Evolutionary conservation across 2,329 filamentous ascomycete genomes (phyloP).

Genomic region (Fusarium denticulatum): DNA sequence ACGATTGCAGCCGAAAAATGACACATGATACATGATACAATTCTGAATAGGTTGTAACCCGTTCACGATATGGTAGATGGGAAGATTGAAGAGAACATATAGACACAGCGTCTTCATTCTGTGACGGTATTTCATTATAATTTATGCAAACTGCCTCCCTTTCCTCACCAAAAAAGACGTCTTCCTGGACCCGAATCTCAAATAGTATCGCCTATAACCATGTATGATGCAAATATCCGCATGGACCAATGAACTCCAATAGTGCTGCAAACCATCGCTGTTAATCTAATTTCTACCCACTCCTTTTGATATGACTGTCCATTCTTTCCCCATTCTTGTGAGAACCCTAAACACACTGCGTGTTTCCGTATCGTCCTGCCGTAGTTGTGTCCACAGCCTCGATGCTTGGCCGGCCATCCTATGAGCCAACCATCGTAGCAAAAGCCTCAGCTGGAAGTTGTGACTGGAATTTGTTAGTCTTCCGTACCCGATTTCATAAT

Average conservation of each 20-base stretch:
- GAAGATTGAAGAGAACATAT: neutral
- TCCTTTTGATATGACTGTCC: neutral
- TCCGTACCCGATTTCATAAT: neutral
- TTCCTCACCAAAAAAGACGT: constrained; percentile 1
- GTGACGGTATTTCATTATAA: constrained; percentile 26
- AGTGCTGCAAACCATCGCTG: constrained; percentile 32
- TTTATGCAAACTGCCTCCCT: constrained; percentile 27
- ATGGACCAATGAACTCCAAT: constrained; percentile 39
- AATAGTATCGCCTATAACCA: neutral
- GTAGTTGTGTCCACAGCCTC: neutral
- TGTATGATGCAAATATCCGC: constrained; percentile 25
- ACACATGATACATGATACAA: neutral
- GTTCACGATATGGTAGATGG: neutral
- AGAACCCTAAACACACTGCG: constrained; percentile 1
- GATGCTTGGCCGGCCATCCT: constrained; percentile 12
- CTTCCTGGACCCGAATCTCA: constrained; percentile 1
- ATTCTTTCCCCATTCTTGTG: neutral
- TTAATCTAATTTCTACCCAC: constrained; percentile 4
- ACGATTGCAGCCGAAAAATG: neutral
- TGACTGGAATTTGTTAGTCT: constrained; percentile 45
- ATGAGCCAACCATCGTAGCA: constrained; percentile 25
- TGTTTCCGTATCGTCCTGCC: neutral
- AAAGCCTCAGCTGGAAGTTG: constrained; percentile 63
- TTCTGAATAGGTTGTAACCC: neutral
- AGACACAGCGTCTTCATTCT: constrained; percentile 22